These are phyloP conservation scores for Theobroma grandiflorum DNA, from an alignment of 441 rosid genomes.

Conservation along the genomic window DNA sequence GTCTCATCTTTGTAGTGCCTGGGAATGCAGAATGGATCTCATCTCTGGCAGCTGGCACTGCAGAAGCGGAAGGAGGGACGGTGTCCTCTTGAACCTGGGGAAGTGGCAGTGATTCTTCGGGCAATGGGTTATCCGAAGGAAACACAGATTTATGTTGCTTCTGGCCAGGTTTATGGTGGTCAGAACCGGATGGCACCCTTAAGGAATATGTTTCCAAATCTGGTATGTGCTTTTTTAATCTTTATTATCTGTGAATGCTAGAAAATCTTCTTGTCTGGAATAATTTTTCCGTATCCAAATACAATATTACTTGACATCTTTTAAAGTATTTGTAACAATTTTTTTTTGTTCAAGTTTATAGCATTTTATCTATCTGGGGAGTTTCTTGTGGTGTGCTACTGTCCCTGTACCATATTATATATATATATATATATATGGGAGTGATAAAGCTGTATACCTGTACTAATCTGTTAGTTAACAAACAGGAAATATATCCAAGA, in stretches of 20 bases:
- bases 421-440: not conserved
- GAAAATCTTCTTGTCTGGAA: not conserved
- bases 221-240: conserved; percentile 52
- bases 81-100: conserved; percentile 99
- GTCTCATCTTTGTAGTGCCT: conserved; percentile 29
- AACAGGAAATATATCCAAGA: not conserved
- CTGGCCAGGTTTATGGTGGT: conserved; percentile 98
- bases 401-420: not conserved
- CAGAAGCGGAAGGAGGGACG: conserved; percentile 98
- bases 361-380: not conserved
- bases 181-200: conserved; percentile 99
- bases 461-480: not conserved
- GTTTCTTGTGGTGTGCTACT: not conserved
- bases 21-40: conserved; percentile 87
- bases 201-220: conserved; percentile 95
- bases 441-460: not conserved
- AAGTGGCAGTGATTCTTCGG: conserved; percentile 95
- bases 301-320: not conserved
- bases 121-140: conserved; percentile 99
- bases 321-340: not conserved
- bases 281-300: not conserved
- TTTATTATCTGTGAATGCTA: not conserved
- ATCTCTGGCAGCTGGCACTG: conserved; percentile 93
- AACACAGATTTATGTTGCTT: conserved; percentile 99
- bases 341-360: not conserved